phyloP scores from a whole-genome alignment of 306 rosid genomes.

The Rubus idaeus region DNA sequence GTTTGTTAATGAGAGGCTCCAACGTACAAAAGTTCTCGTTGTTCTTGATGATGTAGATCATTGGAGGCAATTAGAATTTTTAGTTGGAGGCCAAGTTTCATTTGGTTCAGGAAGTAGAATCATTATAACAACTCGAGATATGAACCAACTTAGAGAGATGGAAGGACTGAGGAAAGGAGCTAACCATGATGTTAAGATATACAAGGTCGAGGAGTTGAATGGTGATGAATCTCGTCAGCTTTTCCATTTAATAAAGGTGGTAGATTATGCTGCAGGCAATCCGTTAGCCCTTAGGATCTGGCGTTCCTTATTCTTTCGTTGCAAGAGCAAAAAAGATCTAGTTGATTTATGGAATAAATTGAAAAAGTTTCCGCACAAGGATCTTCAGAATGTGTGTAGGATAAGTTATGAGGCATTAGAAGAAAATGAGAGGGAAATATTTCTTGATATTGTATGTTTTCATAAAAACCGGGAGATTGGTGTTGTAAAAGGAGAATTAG shows the following conservation, averaged over 20 bases:
- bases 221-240: conserved; percentile 7
- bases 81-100: neutral
- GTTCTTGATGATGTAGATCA: neutral
- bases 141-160: neutral
- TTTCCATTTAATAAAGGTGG: conserved; percentile 4
- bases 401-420: conserved; percentile 23
- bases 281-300: conserved; percentile 3
- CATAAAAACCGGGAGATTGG: conserved; percentile 30
- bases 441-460: conserved; percentile 36
- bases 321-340: neutral
- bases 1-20: no score
- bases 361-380: neutral
- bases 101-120: neutral
- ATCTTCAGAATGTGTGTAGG: neutral
- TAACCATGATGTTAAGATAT: neutral
- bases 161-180: neutral
- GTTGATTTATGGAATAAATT: neutral
- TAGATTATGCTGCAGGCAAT: neutral
- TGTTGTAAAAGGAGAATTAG: conserved; percentile 13
- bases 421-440: conserved; percentile 18
- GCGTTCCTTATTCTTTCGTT: neutral
- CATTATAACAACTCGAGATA: neutral
- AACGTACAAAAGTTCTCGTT: neutral
- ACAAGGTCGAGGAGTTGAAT: conserved; percentile 6
- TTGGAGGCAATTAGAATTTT: neutral